Base-by-base conservation (phyloP, 2,329 filamentous ascomycete genomes). In the Curvularia spicifera region DNA sequence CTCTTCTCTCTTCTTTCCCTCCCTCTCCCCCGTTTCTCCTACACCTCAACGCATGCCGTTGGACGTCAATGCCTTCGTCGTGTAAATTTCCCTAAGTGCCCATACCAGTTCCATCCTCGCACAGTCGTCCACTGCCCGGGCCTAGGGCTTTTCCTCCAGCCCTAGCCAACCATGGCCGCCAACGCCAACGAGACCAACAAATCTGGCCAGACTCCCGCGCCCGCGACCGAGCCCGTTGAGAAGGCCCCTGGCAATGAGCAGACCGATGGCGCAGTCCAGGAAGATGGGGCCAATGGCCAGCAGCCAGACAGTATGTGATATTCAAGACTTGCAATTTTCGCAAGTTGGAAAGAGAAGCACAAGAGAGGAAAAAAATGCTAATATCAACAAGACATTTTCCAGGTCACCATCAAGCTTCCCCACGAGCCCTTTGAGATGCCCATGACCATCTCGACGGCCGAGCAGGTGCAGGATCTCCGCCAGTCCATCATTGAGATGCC, bases 401-500 rank as follows among this genome's bases (percentile, higher is more conserved):
- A 87, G 75, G 82, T 97, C 72, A 90, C 87, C 60, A 87, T 98
- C 71, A 86, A 90, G 76, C 86, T 97, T 57, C 94, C 94, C 54
- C 89, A 93, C 74, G 86, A 88, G 69, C 87, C 91, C 12, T 85
- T 87, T 69, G 88, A 91, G 78, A 90, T 96, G 71, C 87, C 93
- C 76, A 88, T 97, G 68, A 93, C 92, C 86, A 91, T 96, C 56
- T 94, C 92, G 42, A 89, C 89, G 66, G 91, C 97, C 83, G 96
- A 99, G 80, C 94, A 97, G 78, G 89, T 98, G 61, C 95, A 98
- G 79, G 95, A 99, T 82, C 89, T 99, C 70, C 91, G 95, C 67
- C 95, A 98, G 80, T 94, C 93, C 62, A 91, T 99, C 76, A 93
- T 97, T 80, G 95, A 99, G 79, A 85, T 93, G 49, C 95, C 95